Evolutionary conservation across 257 asterid species (phyloP).

Genomic region (Fraxinus pennsylvanica): DNA sequence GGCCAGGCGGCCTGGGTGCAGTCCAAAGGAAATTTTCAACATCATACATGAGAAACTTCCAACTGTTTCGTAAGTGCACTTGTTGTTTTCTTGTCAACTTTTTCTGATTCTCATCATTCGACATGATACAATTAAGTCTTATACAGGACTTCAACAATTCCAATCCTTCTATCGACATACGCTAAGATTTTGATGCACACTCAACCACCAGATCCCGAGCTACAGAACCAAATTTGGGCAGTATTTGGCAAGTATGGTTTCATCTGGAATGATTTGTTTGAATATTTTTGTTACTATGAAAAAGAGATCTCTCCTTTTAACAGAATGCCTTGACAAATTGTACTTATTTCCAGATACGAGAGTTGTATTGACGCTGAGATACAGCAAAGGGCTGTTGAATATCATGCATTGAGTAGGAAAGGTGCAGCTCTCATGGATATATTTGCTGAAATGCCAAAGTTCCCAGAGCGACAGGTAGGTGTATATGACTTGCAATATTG

Average conservation of each 20-base stretch:
- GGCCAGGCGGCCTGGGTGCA: constrained; percentile 87
- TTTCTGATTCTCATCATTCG: constrained; percentile 21
- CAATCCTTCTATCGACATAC: constrained; percentile 88
- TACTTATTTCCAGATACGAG: constrained; percentile 61
- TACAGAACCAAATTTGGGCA: constrained; percentile 78
- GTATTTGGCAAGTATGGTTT: constrained; percentile 68
- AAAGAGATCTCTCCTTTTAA: constrained; percentile 24
- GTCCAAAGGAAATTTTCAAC: constrained; percentile 80
- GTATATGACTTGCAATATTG: constrained; percentile 21
- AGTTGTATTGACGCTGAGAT: constrained; percentile 92
- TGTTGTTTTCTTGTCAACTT: constrained; percentile 13
- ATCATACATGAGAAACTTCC: constrained; percentile 91
- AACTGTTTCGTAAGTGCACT: constrained; percentile 78
- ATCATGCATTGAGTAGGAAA: constrained; percentile 80
- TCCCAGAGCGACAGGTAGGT: constrained; percentile 89
- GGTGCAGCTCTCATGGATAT: constrained; percentile 84
- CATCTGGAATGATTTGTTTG: constrained; percentile 13
- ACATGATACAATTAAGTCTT: constrained; percentile 28
- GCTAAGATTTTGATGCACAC: constrained; percentile 93
- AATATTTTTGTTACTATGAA: constrained; percentile 6
- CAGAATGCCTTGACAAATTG: constrained; percentile 18
- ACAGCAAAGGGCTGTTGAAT: constrained; percentile 94
- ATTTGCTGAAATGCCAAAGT: constrained; percentile 96
- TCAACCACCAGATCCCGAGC: constrained; percentile 83
- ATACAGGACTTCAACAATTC: constrained; percentile 79